These are phyloP conservation scores for Boletus semigastroideus DNA, from an alignment of 1,284 basidiomycete genomes.

Conservation along the genomic window DNA sequence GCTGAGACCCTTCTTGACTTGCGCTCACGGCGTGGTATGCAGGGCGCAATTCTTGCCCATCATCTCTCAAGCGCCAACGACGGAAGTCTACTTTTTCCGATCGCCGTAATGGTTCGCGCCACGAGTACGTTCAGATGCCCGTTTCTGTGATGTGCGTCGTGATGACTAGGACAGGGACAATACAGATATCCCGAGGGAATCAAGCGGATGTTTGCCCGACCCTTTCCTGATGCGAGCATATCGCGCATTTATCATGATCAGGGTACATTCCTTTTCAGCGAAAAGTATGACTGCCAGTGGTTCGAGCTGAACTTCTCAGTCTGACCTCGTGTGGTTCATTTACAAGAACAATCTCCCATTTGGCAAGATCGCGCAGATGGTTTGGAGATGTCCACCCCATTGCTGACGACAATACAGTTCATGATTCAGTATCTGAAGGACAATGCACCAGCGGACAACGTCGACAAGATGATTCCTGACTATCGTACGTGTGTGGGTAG, in stretches of 20 bases:
- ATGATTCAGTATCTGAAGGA: neutral
- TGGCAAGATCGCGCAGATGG: too few species aligned
- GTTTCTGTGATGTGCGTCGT: neutral
- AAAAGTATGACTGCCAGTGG: neutral
- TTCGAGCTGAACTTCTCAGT: constrained; percentile 1
- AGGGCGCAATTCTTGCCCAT: constrained; percentile 57
- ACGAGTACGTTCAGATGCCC: constrained; percentile 36
- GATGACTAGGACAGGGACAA: neutral
- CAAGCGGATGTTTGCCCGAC: neutral
- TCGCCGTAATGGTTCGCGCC: constrained; percentile 47
- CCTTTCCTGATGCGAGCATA: constrained; percentile 29
- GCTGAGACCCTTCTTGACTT: constrained; percentile 9
- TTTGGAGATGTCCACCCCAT: too few species aligned
- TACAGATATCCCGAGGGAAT: constrained; percentile 1
- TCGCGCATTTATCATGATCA: constrained; percentile 42
- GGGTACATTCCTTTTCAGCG: constrained; percentile 25
- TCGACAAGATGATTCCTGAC: constrained; percentile 1
- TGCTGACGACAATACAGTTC: neutral
- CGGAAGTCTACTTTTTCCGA: constrained; percentile 54
- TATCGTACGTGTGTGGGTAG: neutral
- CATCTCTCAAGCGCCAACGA: constrained; percentile 47
- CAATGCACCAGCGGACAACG: neutral
- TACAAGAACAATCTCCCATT: constrained; percentile 1
- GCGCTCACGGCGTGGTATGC: constrained; percentile 9
- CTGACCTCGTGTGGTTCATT: constrained; percentile 13